Evolutionary conservation across 306 rosid genomes (phyloP).

Genomic region (Sicyos edulis): DNA sequence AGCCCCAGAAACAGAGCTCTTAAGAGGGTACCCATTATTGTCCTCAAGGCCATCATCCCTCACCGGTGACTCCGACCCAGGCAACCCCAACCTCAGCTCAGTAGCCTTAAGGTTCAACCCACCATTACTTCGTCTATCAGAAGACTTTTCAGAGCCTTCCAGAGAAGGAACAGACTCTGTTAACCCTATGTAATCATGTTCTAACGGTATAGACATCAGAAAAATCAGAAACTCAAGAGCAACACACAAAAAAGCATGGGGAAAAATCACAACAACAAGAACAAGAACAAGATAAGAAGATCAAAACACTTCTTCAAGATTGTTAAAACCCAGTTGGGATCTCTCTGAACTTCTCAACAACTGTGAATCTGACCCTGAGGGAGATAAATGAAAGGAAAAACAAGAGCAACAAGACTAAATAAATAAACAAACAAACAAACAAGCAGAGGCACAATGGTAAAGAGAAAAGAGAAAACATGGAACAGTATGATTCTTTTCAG

Average conservation of each 20-base stretch:
- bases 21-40: slow-evolving; percentile 29
- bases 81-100: slow-evolving; percentile 82
- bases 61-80: slow-evolving; percentile 77
- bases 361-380: too few relatives aligned
- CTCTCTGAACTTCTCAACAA: too few relatives aligned
- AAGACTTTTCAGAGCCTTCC: slow-evolving; percentile 51
- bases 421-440: too few relatives aligned
- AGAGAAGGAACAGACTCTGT: slow-evolving; percentile 43
- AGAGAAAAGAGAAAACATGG: too few relatives aligned
- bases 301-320: slow-evolving; percentile 24
- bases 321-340: slow-evolving; percentile 17
- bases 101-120: slow-evolving; percentile 77
- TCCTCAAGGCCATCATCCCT: slow-evolving; percentile 38
- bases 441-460: too few relatives aligned
- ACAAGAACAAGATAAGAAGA: slow-evolving; percentile 14
- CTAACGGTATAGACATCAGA: slow-evolving; percentile 66
- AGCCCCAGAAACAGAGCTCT: slow-evolving; percentile 59
- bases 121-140: slow-evolving; percentile 26
- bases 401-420: too few relatives aligned
- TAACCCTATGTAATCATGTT: slow-evolving; percentile 68
- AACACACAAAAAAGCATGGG: slow-evolving; percentile 32
- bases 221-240: slow-evolving; percentile 15
- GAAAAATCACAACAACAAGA: slow-evolving; percentile 21
- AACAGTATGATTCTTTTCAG: too few relatives aligned
- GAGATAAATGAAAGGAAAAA: too few relatives aligned